Evolutionary conservation across 768 basidiomycete species (phyloP), one percentile per base, ranked within the genome.

Genomic region (Strobilomyces dryophilus): DNA sequence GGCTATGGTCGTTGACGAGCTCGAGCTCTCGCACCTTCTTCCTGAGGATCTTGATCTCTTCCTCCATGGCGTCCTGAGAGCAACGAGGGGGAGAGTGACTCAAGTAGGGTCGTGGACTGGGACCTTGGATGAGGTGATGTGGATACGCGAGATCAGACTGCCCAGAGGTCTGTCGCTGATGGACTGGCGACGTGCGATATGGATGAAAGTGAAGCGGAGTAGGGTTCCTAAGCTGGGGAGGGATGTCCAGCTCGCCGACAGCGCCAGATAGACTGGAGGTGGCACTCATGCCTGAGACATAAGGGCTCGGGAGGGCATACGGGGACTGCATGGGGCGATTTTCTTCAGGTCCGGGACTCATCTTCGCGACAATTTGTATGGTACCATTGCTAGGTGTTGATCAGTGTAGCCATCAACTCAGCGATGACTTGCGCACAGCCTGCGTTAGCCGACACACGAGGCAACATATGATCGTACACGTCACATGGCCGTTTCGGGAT

Each of bases 21-120:
- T 90, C 85, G 35, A 88, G 76, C 55, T 89, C 83, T 18, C 73
- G 78, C 45, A 89, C 72, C 54, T 74, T 77, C 57, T 76, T 79
- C 37, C 79, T 80, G 26, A 90, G 78, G 27, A 68, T 72, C 20
- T 69, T 73, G 42, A 85, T 66, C 61, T 88, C 85, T 7, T 76
- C 76, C 27, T 82, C 77, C 49, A 64, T 52, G 7, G 62, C 54
- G 21, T 69, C 67, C n/a, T 37, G 54, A 3, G 62, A 41, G 0
- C 45, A 21, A 2, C 56, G 45, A 5, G 59, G 54, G 15, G 66
- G 54, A 3, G 57, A 58, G n/a, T 68, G 64, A 21, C 34, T 59
- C n/a, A 29, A 3, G 15, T 62, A 63, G 29, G 56, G 54, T 35
- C 61, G 47, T 32, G 66, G 57, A 44, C 62, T 61, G 31, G 56